phyloP scores from a whole-genome alignment of 495 filamentous ascomycete species.

The Physcia stellaris region DNA sequence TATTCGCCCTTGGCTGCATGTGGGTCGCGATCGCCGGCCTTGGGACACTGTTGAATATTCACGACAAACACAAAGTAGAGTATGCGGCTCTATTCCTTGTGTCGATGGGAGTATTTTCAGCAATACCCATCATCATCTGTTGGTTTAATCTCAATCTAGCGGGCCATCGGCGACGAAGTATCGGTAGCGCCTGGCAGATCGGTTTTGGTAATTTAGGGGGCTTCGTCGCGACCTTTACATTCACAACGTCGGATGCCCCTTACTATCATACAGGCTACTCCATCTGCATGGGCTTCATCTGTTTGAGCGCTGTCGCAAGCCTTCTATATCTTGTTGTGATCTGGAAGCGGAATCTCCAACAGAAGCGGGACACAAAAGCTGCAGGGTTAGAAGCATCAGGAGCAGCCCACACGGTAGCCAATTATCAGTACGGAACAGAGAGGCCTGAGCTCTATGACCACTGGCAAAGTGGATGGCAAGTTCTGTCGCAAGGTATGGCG shows the following conservation, averaged over 20 bases:
- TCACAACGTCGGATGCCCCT: constrained; percentile 23
- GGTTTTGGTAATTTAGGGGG: constrained; percentile 26
- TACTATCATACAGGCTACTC: constrained; percentile 24
- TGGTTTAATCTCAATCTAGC: constrained; percentile 22
- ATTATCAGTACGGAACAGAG: too few species aligned
- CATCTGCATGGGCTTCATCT: constrained; percentile 11
- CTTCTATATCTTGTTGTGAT: constrained; percentile 6
- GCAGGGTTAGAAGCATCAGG: too few species aligned
- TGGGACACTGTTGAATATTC: constrained; percentile 41
- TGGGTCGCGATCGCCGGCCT: constrained; percentile 40
- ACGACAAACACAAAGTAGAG: constrained; percentile 36
- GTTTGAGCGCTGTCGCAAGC: constrained; percentile 11
- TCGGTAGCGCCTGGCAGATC: constrained; percentile 21
- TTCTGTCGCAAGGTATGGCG: too few species aligned
- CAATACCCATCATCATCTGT: constrained; percentile 20
- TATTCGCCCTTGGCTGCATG: constrained; percentile 36
- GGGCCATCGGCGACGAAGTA: constrained; percentile 19
- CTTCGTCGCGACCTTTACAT: constrained; percentile 26
- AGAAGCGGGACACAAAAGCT: too few species aligned
- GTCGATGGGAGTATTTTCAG: constrained; percentile 18
- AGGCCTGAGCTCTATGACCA: too few species aligned
- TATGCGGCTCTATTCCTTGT: constrained; percentile 29
- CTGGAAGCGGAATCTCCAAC: constrained; percentile 5
- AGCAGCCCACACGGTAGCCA: too few species aligned
- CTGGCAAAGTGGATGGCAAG: too few species aligned